Percentiles rank a stretch among this genome's conserved stretches.
Evolutionary conservation across 257 asterid species (phyloP).

Genomic region (Lithospermum erythrorhizon): DNA sequence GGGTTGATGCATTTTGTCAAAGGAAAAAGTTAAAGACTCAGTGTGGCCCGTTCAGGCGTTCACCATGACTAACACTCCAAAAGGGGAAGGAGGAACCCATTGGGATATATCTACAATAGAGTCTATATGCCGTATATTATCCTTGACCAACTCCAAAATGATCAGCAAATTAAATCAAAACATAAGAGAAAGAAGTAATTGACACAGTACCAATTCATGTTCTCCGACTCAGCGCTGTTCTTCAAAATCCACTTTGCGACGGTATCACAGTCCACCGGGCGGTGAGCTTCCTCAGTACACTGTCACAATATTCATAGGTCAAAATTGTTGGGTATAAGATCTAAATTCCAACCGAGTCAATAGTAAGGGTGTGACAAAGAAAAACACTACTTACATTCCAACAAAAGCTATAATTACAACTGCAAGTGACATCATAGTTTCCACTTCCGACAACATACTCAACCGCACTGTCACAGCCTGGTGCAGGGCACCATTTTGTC

Average conservation of each 20-base stretch:
- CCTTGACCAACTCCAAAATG: no score
- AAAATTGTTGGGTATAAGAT: background rate
- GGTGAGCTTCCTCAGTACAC: constrained; percentile 99
- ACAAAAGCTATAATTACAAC: constrained; percentile 72
- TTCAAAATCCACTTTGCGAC: constrained; percentile 87
- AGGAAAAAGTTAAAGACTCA: no score
- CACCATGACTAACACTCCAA: no score
- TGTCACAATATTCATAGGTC: constrained; percentile 15
- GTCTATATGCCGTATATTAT: no score
- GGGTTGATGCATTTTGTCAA: no score
- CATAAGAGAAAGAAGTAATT: no score
- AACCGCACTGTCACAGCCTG: constrained; percentile 83
- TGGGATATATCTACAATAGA: no score
- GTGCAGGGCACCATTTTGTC: constrained; percentile 99
- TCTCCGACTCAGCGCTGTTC: constrained; percentile 95
- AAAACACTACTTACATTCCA: constrained; percentile 63
- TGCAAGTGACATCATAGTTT: constrained; percentile 78
- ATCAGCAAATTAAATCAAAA: no score
- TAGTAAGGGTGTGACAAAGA: constrained; percentile 4
- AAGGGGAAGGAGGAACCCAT: no score
- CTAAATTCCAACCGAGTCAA: background rate
- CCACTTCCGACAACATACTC: constrained; percentile 75
- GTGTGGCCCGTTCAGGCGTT: no score
- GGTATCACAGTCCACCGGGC: constrained; percentile 91
- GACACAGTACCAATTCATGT: constrained; percentile 33